Evolutionary conservation across 768 basidiomycete genomes (phyloP), one percentile per base, ranked within the genome.

Genomic region (Mycena belliarum): DNA sequence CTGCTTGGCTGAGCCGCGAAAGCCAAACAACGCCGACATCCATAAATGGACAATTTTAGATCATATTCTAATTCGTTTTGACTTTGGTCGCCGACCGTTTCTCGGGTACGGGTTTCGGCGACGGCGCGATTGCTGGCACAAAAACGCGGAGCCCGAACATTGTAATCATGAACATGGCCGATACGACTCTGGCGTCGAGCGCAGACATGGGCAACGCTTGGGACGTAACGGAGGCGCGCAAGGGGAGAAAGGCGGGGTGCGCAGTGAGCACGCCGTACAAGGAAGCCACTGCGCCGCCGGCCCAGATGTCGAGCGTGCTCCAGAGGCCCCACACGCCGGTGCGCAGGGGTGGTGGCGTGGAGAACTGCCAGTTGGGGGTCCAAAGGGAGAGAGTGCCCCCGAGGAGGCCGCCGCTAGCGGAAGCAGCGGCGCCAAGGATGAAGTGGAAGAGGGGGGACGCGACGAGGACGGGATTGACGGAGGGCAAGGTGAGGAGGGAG

Each of bases 231-330:
- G 40, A 42, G 49, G 42, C 55, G 8, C 62, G 59, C 16, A 69
- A 47, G 18, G 67, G 57, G 1, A 66, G 51, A 52, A 74, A 76
- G 16, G 71, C 72, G 6, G 68, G 68, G 40, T 74, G 68, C 16
- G 67, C 68, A 1, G 70, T 73, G 24, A 70, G 64, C 12, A 63
- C 59, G 62, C 72, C 65, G 59, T 72, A 75, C 18, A 72, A 62
- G 24, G 49, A 21, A 65, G 66, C 79, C 10, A 77, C 76, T 3
- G 82, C 59, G 9, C 79, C 74, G 37, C 82, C 82, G 52, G 74
- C 80, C 82, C 82, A 83, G 1, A 82, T 65, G 61, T 83, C 82
- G 18, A 82, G 65, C 2, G 76, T 79, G 9, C 70, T 75, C 57
- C 73, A 73, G 48, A 74, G 44, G 42, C 75, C 73, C 62, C 62